phyloP scores from a whole-genome alignment of 2,329 filamentous ascomycete genomes.

The Fusarium sp. region DNA sequence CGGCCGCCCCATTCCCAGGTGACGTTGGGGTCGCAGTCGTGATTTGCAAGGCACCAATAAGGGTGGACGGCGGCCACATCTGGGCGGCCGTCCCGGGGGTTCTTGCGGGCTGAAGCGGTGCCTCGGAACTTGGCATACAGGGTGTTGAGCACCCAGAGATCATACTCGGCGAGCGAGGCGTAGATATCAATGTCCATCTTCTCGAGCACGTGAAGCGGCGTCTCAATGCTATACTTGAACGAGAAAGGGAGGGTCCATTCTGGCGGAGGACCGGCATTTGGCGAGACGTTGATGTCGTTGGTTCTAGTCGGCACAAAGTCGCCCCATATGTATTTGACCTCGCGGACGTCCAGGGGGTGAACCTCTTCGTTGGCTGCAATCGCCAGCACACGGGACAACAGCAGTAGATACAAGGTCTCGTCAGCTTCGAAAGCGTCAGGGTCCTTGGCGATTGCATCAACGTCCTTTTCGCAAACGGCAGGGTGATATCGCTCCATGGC shows the following conservation, averaged over 20 bases:
- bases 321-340: slow-evolving; percentile 78
- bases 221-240: slow-evolving; percentile 80
- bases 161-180: slow-evolving; percentile 67
- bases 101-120: slow-evolving; percentile 88
- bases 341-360: slow-evolving; percentile 73
- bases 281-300: slow-evolving; percentile 67
- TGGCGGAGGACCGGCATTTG: slow-evolving; percentile 68
- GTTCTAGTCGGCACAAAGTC: slow-evolving; percentile 68
- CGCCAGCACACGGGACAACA: slow-evolving; percentile 73
- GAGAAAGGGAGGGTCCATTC: slow-evolving; percentile 81
- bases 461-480: slow-evolving; percentile 73
- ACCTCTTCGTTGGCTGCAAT: slow-evolving; percentile 70
- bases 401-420: slow-evolving; percentile 71
- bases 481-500: slow-evolving; percentile 73
- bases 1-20: slow-evolving; percentile 91
- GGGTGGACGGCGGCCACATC: slow-evolving; percentile 95
- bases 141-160: slow-evolving; percentile 90
- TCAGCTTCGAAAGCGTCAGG: slow-evolving; percentile 70
- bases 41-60: slow-evolving; percentile 96
- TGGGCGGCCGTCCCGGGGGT: slow-evolving; percentile 80
- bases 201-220: slow-evolving; percentile 81
- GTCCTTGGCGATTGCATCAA: slow-evolving; percentile 75
- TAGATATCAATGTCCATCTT: slow-evolving; percentile 89
- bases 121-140: slow-evolving; percentile 93
- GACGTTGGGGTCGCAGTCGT: slow-evolving; percentile 95